Evolutionary conservation across 2,329 filamentous ascomycete genomes (phyloP).

Genomic region (Arthroderma uncinatum): DNA sequence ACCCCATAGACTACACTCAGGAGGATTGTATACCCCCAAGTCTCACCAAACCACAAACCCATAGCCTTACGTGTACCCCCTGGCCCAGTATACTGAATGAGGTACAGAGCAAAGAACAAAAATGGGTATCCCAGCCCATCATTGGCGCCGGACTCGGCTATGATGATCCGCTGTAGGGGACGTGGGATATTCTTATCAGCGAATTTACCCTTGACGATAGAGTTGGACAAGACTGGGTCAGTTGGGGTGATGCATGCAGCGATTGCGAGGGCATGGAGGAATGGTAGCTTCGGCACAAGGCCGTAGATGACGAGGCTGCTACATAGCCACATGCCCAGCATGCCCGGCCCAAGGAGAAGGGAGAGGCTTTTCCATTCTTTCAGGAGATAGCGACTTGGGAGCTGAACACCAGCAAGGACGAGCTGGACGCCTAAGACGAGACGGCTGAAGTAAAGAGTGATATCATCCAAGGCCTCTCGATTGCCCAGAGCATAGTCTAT

Average conservation of each 20-base stretch:
- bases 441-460: slow-evolving; percentile 74
- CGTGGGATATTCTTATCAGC: slow-evolving; percentile 82
- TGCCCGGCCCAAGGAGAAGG: slow-evolving; percentile 68
- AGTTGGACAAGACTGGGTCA: slow-evolving; percentile 76
- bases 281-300: slow-evolving; percentile 57
- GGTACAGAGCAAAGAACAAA: slow-evolving; percentile 69
- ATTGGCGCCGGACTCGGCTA: slow-evolving; percentile 76
- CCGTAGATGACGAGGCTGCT: slow-evolving; percentile 72
- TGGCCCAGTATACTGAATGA: slow-evolving; percentile 56
- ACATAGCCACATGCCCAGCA: slow-evolving; percentile 75
- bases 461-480: slow-evolving; percentile 50
- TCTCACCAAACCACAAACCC: slow-evolving; percentile 73
- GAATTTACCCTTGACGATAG: slow-evolving; percentile 87
- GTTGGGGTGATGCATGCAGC: slow-evolving; percentile 87
- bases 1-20: slow-evolving; percentile 69
- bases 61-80: slow-evolving; percentile 57
- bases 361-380: slow-evolving; percentile 66
- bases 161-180: slow-evolving; percentile 66
- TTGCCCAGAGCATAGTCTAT: slow-evolving; percentile 58
- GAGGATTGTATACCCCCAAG: slow-evolving; percentile 71
- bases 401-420: slow-evolving; percentile 75
- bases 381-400: slow-evolving; percentile 70
- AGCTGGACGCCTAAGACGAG: slow-evolving; percentile 84
- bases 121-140: slow-evolving; percentile 86
- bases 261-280: slow-evolving; percentile 68